These are phyloP conservation scores for Euphorbia celastroides DNA, from an alignment of 441 rosid genomes.

Conservation along the genomic window DNA sequence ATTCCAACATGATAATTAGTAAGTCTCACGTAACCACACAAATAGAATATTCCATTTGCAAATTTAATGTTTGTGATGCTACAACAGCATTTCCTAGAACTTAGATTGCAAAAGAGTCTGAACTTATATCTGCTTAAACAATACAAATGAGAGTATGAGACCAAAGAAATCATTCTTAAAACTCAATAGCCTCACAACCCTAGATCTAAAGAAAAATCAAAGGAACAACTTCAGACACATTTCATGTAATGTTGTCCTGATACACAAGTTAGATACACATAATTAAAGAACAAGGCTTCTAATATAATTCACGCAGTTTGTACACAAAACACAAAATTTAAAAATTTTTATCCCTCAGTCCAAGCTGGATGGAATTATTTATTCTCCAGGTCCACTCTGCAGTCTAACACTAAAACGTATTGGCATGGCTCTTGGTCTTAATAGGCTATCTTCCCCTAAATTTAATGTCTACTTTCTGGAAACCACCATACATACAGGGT, in stretches of 20 bases:
- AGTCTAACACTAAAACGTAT: not conserved
- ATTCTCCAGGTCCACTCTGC: not conserved
- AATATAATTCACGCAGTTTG: not conserved
- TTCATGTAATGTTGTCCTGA: not conserved
- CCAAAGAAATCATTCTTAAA: not conserved
- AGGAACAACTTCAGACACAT: not conserved
- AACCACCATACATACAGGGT: not conserved
- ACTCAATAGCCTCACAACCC: conserved; percentile 6
- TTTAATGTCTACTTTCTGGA: not conserved
- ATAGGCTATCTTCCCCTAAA: not conserved
- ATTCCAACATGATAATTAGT: conserved; percentile 66
- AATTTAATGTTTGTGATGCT: conserved; percentile 21
- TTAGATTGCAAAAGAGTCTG: conserved; percentile 8
- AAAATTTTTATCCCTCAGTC: not conserved
- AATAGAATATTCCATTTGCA: conserved; percentile 35
- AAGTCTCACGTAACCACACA: conserved; percentile 34
- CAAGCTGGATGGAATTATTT: not conserved
- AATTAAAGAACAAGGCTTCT: too few relatives aligned
- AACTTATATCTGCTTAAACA: conserved; percentile 11
- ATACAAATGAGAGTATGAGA: not conserved
- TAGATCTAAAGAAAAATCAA: conserved; percentile 7
- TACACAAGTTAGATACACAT: not conserved
- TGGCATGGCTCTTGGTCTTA: not conserved
- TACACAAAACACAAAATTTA: not conserved
- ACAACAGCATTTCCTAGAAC: conserved; percentile 19